Evolutionary conservation across 164 flowering plant genomes (phyloP).

Genomic region (Santalum album): DNA sequence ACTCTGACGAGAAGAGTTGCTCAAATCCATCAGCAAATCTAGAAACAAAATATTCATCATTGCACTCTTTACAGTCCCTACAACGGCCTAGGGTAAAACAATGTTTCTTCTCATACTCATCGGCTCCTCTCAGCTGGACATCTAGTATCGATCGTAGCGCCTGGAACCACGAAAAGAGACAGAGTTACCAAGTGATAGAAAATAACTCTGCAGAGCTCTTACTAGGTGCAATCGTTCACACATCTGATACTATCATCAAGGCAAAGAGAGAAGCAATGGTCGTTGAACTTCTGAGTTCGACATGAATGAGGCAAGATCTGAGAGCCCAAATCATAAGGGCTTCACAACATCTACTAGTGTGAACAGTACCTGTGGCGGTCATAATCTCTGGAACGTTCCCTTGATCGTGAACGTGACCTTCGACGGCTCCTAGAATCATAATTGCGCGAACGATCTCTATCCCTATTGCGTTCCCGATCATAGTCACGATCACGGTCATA

Average conservation of each 20-base stretch:
- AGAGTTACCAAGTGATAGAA: too few relatives aligned
- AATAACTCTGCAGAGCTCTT: too few relatives aligned
- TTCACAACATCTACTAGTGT: background rate
- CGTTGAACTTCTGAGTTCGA: too few relatives aligned
- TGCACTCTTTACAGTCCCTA: background rate
- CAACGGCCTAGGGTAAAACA: conserved; percentile 4
- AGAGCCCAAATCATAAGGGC: too few relatives aligned
- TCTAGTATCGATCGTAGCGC: conserved; percentile 42
- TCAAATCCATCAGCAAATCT: conserved; percentile 1
- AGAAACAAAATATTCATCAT: background rate
- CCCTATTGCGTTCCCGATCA: conserved; percentile 61
- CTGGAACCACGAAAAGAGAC: conserved; percentile 11
- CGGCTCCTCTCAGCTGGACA: conserved; percentile 1
- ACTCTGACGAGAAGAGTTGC: conserved; percentile 6
- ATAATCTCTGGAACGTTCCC: conserved; percentile 73
- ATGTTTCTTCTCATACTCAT: background rate
- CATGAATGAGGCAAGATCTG: too few relatives aligned
- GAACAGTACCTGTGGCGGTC: conserved; percentile 63
- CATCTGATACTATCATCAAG: too few relatives aligned
- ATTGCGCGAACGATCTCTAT: conserved; percentile 44
- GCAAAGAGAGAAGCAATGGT: too few relatives aligned
- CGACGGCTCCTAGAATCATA: conserved; percentile 69
- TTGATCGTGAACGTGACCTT: conserved; percentile 76
- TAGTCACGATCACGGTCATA: conserved; percentile 53
- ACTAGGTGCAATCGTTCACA: too few relatives aligned